A percentile compares a stretch with the other conserved stretches of the same genome.
phyloP scores from a whole-genome alignment of 257 asterid genomes.

The Nicotiana obtusifolia region DNA sequence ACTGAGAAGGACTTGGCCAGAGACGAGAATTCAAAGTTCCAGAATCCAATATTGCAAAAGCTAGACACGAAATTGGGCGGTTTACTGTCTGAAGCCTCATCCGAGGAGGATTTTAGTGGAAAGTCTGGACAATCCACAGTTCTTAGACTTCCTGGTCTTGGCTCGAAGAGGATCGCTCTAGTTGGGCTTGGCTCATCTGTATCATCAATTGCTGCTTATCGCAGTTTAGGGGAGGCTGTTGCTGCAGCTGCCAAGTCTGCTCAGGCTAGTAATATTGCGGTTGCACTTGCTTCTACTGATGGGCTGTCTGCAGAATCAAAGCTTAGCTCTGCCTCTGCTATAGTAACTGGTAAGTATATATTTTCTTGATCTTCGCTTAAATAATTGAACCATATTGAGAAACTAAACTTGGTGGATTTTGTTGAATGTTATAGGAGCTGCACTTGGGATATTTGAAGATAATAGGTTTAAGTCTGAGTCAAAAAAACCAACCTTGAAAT shows the following conservation, averaged over 20 bases:
- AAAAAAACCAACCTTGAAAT: conserved; percentile 52
- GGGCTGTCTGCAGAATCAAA: conserved; percentile 50
- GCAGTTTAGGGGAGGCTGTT: conserved; percentile 82
- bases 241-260: conserved; percentile 86
- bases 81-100: conserved; percentile 67
- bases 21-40: conserved; percentile 69
- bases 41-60: conserved; percentile 61
- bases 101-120: conserved; percentile 87
- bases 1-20: conserved; percentile 74
- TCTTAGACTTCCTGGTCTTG: conserved; percentile 72
- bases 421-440: conserved; percentile 45
- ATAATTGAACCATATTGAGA: conserved; percentile 1
- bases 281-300: conserved; percentile 74
- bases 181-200: conserved; percentile 71
- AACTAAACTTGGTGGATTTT: conserved; percentile 12
- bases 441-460: conserved; percentile 82
- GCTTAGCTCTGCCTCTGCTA: conserved; percentile 72
- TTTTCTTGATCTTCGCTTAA: neutral
- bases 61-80: conserved; percentile 72
- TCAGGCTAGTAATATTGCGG: conserved; percentile 67
- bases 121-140: conserved; percentile 80
- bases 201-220: conserved; percentile 52
- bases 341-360: conserved; percentile 53
- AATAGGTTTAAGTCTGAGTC: conserved; percentile 81
- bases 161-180: conserved; percentile 72